phyloP scores from a whole-genome alignment of 2,329 filamentous ascomycete genomes.

The Cytospora chrysosperma region DNA sequence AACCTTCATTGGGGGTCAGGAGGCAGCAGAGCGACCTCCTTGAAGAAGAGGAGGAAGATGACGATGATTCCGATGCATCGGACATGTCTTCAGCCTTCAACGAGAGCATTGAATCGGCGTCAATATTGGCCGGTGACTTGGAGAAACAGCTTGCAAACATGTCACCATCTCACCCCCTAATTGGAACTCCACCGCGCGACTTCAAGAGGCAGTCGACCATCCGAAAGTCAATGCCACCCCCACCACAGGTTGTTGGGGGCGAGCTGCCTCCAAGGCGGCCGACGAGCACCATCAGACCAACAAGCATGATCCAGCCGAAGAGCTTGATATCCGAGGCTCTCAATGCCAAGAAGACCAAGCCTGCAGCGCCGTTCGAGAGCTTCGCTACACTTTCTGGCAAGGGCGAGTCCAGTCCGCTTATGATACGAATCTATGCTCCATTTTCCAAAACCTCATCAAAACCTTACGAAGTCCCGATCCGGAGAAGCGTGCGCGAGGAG shows the following conservation, averaged over 20 bases:
- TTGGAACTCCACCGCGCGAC: constrained; percentile 63
- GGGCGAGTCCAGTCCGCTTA: constrained; percentile 73
- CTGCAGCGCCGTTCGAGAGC: constrained; percentile 69
- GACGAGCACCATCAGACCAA: constrained; percentile 59
- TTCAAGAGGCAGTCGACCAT: constrained; percentile 63
- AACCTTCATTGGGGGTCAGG: constrained; percentile 42
- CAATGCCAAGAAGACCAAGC: constrained; percentile 69
- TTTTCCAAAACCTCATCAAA: constrained; percentile 65
- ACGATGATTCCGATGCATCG: constrained; percentile 61
- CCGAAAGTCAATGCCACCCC: constrained; percentile 57
- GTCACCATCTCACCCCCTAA: constrained; percentile 56
- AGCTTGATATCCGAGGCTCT: constrained; percentile 71
- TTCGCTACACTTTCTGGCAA: constrained; percentile 77
- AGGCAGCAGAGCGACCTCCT: constrained; percentile 51
- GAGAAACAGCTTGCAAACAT: constrained; percentile 47
- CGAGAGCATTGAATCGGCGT: constrained; percentile 68
- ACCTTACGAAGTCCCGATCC: constrained; percentile 70
- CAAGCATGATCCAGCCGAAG: constrained; percentile 67
- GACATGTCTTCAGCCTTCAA: constrained; percentile 65
- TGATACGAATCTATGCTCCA: constrained; percentile 74
- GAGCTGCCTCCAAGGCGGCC: constrained; percentile 71
- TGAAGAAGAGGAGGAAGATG: constrained; percentile 50
- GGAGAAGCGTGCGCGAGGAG: constrained; percentile 67
- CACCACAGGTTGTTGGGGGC: constrained; percentile 57
- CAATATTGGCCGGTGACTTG: constrained; percentile 65